Evolutionary conservation across 306 rosid genomes (phyloP).

Genomic region (Cucumis melo): DNA sequence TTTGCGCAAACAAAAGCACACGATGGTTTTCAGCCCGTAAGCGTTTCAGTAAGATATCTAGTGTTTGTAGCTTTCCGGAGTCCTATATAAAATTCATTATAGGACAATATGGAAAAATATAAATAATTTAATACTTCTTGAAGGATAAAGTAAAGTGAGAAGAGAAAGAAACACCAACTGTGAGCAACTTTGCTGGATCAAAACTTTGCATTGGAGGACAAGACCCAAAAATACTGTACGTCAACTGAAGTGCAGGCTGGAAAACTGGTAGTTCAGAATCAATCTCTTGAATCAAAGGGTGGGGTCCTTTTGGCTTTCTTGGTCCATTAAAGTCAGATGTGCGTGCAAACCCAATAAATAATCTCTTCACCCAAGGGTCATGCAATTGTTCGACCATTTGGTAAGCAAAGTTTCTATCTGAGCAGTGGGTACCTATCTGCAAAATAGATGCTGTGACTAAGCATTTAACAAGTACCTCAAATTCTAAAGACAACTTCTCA

Average conservation of each 20-base stretch:
- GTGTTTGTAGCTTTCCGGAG: slow-evolving; percentile 99
- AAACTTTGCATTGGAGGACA: slow-evolving; percentile 88
- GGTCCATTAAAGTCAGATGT: slow-evolving; percentile 89
- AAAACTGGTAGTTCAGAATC: slow-evolving; percentile 68
- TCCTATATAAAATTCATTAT: slow-evolving; percentile 36
- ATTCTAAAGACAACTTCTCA: slow-evolving; percentile 3
- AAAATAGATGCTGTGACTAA: slow-evolving; percentile 12
- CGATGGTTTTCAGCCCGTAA: slow-evolving; percentile 87
- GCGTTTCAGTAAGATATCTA: slow-evolving; percentile 89
- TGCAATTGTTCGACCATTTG: slow-evolving; percentile 73
- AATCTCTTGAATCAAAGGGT: slow-evolving; percentile 79
- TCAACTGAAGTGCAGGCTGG: slow-evolving; percentile 77
- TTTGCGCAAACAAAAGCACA: slow-evolving; percentile 93
- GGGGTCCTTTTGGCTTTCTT: slow-evolving; percentile 55
- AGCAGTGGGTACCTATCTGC: slow-evolving; percentile 68
- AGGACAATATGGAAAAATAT: neutral
- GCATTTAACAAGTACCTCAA: slow-evolving; percentile 4
- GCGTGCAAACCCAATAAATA: slow-evolving; percentile 86
- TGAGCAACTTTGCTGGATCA: slow-evolving; percentile 97
- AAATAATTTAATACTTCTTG: slow-evolving; percentile 1
- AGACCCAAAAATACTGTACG: slow-evolving; percentile 80
- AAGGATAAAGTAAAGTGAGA: neutral
- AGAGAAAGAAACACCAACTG: slow-evolving; percentile 37
- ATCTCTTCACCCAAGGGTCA: slow-evolving; percentile 79
- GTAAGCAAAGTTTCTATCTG: slow-evolving; percentile 71